phyloP scores from a whole-genome alignment of 2,329 filamentous ascomycete genomes.

The Trichoderma koningii region DNA sequence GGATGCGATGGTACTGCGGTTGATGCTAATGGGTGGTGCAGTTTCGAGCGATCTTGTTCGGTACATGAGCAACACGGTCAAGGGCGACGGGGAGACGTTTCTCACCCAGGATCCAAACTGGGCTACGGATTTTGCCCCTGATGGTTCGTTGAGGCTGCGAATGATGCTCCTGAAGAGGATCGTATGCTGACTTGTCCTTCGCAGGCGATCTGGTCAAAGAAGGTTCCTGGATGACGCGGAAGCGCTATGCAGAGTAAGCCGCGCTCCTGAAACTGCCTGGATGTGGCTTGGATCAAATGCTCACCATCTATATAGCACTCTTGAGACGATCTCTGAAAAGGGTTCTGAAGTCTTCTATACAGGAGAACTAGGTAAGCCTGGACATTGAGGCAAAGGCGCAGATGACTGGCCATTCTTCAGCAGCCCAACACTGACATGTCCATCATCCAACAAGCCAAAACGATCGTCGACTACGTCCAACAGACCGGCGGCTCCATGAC shows the following conservation, averaged over 20 bases:
- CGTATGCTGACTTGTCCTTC: conserved; percentile 7
- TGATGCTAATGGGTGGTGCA: conserved; percentile 26
- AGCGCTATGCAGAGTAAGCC: conserved; percentile 67
- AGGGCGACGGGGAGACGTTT: conserved; percentile 54
- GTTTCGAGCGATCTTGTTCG: conserved; percentile 72
- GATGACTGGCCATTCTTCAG: neutral
- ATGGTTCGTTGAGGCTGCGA: conserved; percentile 48
- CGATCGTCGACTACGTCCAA: conserved; percentile 70
- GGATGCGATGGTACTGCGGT: neutral
- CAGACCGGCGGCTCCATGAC: conserved; percentile 81
- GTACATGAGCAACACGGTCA: conserved; percentile 64
- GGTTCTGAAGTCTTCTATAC: conserved; percentile 75
- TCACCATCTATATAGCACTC: conserved; percentile 48
- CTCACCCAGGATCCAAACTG: conserved; percentile 74
- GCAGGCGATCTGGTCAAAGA: conserved; percentile 64
- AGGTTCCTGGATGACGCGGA: conserved; percentile 77
- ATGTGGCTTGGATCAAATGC: conserved; percentile 3
- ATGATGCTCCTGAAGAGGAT: neutral
- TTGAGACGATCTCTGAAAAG: conserved; percentile 72
- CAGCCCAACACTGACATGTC: conserved; percentile 25
- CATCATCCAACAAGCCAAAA: conserved; percentile 57
- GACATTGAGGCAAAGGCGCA: too few species aligned
- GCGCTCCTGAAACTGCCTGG: neutral
- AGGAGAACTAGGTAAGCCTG: conserved; percentile 59
- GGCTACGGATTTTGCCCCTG: conserved; percentile 85